Evolutionary conservation across 2,329 filamentous ascomycete genomes (phyloP).

Genomic region (Penicillium sp.): DNA sequence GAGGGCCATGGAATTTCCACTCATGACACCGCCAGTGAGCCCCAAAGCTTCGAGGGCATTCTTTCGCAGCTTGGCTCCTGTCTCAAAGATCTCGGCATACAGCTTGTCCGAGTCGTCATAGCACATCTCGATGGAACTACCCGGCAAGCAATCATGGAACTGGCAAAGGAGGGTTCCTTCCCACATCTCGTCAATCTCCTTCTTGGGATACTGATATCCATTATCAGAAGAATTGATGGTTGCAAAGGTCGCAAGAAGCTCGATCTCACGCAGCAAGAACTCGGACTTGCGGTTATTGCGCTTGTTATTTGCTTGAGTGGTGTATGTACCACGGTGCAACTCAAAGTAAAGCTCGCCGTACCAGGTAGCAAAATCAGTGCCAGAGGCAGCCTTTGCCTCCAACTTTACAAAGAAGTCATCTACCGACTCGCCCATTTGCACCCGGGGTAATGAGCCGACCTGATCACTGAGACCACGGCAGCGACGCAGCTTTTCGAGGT

Average conservation of each 20-base stretch:
- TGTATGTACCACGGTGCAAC: conserved; percentile 94
- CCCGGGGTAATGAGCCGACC: conserved; percentile 75
- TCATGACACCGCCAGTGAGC: conserved; percentile 50
- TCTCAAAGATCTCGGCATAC: conserved; percentile 79
- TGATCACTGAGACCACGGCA: conserved; percentile 91
- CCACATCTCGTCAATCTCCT: conserved; percentile 95
- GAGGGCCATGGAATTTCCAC: conserved; percentile 60
- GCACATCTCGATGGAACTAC: conserved; percentile 95
- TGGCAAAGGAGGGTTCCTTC: conserved; percentile 88
- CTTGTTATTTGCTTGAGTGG: conserved; percentile 97
- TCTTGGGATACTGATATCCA: conserved; percentile 86
- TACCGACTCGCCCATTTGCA: conserved; percentile 85
- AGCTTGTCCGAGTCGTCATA: conserved; percentile 93
- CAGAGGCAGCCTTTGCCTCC: conserved; percentile 69
- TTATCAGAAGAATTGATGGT: conserved; percentile 63
- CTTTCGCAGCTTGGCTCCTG: conserved; percentile 68
- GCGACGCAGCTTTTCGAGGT: conserved; percentile 89
- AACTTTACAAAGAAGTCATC: conserved; percentile 91
- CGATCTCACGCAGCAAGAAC: conserved; percentile 79
- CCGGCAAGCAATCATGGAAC: conserved; percentile 95
- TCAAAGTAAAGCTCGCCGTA: conserved; percentile 98
- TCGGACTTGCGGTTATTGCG: conserved; percentile 86
- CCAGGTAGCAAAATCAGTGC: conserved; percentile 83
- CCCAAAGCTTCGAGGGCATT: conserved; percentile 69
- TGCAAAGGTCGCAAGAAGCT: conserved; percentile 82